These are phyloP conservation scores for Extremus antarcticus DNA, from an alignment of 495 filamentous ascomycete genomes.

Conservation along the genomic window DNA sequence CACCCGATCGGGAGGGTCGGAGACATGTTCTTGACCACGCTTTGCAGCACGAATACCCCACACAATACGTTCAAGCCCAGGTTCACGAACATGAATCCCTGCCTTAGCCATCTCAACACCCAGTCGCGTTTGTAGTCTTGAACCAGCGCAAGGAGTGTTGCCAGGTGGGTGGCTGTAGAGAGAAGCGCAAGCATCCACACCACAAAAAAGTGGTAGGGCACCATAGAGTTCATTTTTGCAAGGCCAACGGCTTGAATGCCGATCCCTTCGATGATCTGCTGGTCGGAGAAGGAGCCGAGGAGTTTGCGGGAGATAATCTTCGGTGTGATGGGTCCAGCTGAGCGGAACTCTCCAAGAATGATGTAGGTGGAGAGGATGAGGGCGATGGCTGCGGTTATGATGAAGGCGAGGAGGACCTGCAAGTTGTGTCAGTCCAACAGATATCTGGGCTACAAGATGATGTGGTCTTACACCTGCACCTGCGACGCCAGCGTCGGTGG, in stretches of 20 bases:
- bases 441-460: background rate
- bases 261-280: constrained; percentile 51
- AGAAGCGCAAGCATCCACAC: constrained; percentile 50
- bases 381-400: constrained; percentile 43
- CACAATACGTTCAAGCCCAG: constrained; percentile 38
- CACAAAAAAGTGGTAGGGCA: constrained; percentile 52
- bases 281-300: constrained; percentile 46
- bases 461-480: constrained; percentile 40
- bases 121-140: constrained; percentile 51
- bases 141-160: constrained; percentile 44
- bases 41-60: constrained; percentile 40
- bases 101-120: constrained; percentile 50
- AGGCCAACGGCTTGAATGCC: constrained; percentile 46
- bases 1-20: constrained; percentile 43
- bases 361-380: constrained; percentile 39
- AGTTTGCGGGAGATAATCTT: constrained; percentile 44
- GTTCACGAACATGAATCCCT: constrained; percentile 49
- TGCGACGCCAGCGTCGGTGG: constrained; percentile 46
- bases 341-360: constrained; percentile 36
- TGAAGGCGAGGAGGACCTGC: constrained; percentile 49
- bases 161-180: constrained; percentile 47
- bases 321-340: constrained; percentile 9
- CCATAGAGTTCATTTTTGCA: constrained; percentile 37
- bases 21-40: constrained; percentile 35
- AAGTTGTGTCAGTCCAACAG: background rate